Conservation (phyloP, 306 rosid species). For the Prunus fruticosa region DNA sequence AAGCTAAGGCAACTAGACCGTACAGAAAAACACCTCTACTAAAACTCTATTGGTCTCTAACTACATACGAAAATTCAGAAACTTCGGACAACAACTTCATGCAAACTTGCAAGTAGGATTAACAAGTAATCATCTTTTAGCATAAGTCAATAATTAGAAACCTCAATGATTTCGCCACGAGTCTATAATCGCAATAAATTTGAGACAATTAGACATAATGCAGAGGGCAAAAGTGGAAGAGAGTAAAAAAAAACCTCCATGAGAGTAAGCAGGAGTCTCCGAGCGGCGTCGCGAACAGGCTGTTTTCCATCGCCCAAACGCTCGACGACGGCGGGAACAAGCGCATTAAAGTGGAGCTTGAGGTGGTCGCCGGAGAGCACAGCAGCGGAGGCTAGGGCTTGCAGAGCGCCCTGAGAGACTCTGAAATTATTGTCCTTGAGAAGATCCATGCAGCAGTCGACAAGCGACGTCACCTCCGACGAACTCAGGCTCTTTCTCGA, state of each 20-base stretch:
- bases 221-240: neutral
- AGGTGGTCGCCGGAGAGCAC: slow-evolving; percentile 94
- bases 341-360: slow-evolving; percentile 93
- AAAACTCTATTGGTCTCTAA: neutral
- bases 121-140: neutral
- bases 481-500: slow-evolving; percentile 75
- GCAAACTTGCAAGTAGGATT: neutral
- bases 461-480: slow-evolving; percentile 73
- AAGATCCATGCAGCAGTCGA: slow-evolving; percentile 93
- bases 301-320: slow-evolving; percentile 96
- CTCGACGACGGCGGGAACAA: slow-evolving; percentile 91
- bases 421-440: slow-evolving; percentile 90
- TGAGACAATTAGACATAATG: slow-evolving; percentile 1
- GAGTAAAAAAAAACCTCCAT: slow-evolving; percentile 72
- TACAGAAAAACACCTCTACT: neutral
- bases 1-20: neutral
- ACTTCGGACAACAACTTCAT: neutral
- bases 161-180: neutral
- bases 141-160: neutral
- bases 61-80: neutral
- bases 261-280: slow-evolving; percentile 89
- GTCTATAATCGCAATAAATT: neutral
- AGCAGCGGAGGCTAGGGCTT: slow-evolving; percentile 92
- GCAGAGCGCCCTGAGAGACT: slow-evolving; percentile 96
- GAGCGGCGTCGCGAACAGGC: slow-evolving; percentile 94